A percentile compares a stretch with the other conserved stretches of the same genome.
phyloP scores from a whole-genome alignment of 2,329 filamentous ascomycete genomes.

The Eutypella sp. region DNA sequence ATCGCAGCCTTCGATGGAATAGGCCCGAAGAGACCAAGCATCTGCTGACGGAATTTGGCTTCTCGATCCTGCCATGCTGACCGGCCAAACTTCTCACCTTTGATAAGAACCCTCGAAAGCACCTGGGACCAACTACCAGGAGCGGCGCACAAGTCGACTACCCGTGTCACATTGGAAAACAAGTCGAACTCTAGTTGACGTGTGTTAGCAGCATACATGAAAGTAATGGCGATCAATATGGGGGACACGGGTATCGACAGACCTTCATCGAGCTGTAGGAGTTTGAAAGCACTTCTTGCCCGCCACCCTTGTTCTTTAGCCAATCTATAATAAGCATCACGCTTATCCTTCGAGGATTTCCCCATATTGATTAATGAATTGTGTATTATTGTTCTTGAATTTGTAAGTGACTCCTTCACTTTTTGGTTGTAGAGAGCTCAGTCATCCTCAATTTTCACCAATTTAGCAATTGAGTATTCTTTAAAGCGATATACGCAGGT shows the following conservation, averaged over 20 bases:
- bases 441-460: neutral
- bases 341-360: constrained; percentile 98
- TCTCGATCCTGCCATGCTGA: constrained; percentile 84
- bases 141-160: constrained; percentile 93
- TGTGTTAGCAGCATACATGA: constrained; percentile 9
- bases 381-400: too few species aligned
- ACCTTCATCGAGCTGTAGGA: constrained; percentile 88
- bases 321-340: constrained; percentile 94
- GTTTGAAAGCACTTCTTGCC: constrained; percentile 91
- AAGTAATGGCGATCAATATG: constrained; percentile 2
- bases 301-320: constrained; percentile 99
- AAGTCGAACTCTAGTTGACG: constrained; percentile 82
- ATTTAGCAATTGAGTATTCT: neutral
- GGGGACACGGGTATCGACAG: constrained; percentile 7
- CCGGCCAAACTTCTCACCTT: constrained; percentile 84
- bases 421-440: neutral
- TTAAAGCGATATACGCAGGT: too few species aligned
- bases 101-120: constrained; percentile 85
- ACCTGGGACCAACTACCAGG: constrained; percentile 98
- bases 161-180: constrained; percentile 82
- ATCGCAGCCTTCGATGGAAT: constrained; percentile 17
- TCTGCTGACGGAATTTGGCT: constrained; percentile 56
- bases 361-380: too few species aligned
- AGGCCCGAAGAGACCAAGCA: constrained; percentile 47
- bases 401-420: too few species aligned